Evolutionary conservation across 2,329 filamentous ascomycete genomes (phyloP), one percentile per base, ranked within the genome.

Genomic region (Penicillium polonicum): DNA sequence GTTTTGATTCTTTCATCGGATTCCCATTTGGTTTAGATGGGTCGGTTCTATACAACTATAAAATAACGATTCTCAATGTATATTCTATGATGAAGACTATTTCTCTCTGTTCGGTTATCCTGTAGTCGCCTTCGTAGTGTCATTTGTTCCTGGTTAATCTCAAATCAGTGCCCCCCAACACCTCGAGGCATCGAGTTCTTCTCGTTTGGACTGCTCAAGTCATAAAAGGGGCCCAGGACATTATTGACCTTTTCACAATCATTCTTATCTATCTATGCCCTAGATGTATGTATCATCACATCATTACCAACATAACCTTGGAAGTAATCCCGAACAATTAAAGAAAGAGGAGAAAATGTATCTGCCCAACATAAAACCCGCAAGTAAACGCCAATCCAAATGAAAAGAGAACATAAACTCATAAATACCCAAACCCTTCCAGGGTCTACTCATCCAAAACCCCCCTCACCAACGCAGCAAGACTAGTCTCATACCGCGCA

Each of bases 401-500:
- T 5, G 12, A 19, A 27, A 38, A 15, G 2, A 21, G 12, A n/a
- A 36, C 5, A 25, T n/a, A 36, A 27, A 15, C 35, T 8, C 17
- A n/a, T 19, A 5, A 8, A 21, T 31, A 19, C 19, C 19, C 5
- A 12, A n/a, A 23, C 1, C n/a, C 35, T 21, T 9, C 15, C n/a
- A 17, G 43, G 13, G 2, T 19, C 35, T 65, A 76, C 67, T 72
- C 74, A 67, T 75, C 78, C 65, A 78, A 66, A 73, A 76, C 72
- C 61, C 73, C 76, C 69, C 75, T 66, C 58, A 75, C 74, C 70
- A 92, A 76, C 59, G 84, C 83, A 56, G 84, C 83, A 65, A 92
- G 73, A 57, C 85, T 86, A 58, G 84, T 82, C 72, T 92, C 89
- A 69, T 92, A 92, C 63, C 85, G 80, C 27, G 84, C 88, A 3